phyloP scores from a whole-genome alignment of 1,284 basidiomycete species.

The Austroboletus novae-zelandiae region DNA sequence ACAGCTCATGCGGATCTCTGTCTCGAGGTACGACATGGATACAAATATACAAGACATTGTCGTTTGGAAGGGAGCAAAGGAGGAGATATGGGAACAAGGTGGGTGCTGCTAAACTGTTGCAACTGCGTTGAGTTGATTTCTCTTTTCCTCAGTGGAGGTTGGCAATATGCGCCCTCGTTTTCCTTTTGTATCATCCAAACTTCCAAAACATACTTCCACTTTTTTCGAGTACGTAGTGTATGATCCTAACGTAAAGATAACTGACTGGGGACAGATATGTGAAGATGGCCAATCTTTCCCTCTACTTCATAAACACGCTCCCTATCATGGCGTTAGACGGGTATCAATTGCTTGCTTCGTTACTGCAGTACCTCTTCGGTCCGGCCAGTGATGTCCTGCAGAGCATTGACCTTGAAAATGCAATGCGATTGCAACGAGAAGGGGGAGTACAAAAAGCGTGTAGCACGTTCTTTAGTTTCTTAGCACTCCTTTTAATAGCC shows the following conservation, averaged over 20 bases:
- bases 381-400: not conserved
- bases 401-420: conserved; percentile 20
- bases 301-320: conserved; percentile 72
- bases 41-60: conserved; percentile 35
- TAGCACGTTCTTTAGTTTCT: conserved; percentile 15
- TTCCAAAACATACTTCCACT: conserved; percentile 36
- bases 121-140: not conserved
- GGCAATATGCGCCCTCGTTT: conserved; percentile 46
- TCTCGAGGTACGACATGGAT: conserved; percentile 18
- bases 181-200: conserved; percentile 43
- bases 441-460: conserved; percentile 18
- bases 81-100: conserved; percentile 72
- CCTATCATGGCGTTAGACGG: conserved; percentile 67
- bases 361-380: conserved; percentile 35
- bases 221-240: conserved; percentile 49
- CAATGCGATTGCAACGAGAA: conserved; percentile 4
- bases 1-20: conserved; percentile 49
- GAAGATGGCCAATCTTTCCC: conserved; percentile 57
- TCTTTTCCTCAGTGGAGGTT: conserved; percentile 49
- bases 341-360: conserved; percentile 42
- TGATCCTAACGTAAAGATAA: no score
- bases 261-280: conserved; percentile 49
- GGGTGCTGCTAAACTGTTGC: not conserved
- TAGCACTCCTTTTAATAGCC: conserved; percentile 23
- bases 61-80: conserved; percentile 66